A percentile compares a stretch with the other conserved stretches of the same genome.
phyloP scores from a whole-genome alignment of 257 asterid species.

The Fraxinus quadrangulata region DNA sequence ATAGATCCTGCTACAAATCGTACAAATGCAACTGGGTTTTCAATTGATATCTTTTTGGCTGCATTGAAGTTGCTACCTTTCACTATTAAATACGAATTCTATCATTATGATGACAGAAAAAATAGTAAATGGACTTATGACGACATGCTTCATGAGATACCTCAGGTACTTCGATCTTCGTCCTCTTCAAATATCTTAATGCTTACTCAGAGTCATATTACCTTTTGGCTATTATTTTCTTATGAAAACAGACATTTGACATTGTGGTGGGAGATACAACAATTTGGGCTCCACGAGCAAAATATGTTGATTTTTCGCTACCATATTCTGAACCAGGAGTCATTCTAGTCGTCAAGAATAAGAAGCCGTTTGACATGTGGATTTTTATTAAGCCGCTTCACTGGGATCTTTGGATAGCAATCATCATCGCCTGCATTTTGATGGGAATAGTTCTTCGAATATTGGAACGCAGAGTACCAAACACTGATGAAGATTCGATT shows the following conservation, averaged over 20 bases:
- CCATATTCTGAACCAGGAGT: conserved; percentile 67
- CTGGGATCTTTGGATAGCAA: conserved; percentile 54
- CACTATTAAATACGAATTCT: background rate
- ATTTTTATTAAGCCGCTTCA: conserved; percentile 44
- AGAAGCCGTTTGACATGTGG: conserved; percentile 55
- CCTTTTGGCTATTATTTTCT: background rate
- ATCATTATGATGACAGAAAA: conserved; percentile 3
- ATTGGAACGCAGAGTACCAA: conserved; percentile 33
- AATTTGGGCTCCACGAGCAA: conserved; percentile 51
- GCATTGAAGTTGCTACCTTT: conserved; percentile 36
- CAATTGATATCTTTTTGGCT: conserved; percentile 57
- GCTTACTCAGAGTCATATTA: background rate
- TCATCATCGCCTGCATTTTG: conserved; percentile 27
- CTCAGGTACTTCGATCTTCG: conserved; percentile 31
- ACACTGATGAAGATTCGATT: conserved; percentile 19
- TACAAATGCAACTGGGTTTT: conserved; percentile 41
- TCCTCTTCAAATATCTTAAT: background rate
- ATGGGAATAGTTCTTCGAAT: conserved; percentile 37
- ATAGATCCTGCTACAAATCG: conserved; percentile 26
- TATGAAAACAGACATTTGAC: conserved; percentile 35
- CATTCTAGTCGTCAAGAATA: conserved; percentile 43
- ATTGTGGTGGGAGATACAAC: conserved; percentile 65
- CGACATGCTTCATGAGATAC: conserved; percentile 38
- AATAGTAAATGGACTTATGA: conserved; percentile 27
- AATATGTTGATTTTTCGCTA: conserved; percentile 45